Percentiles rank a stretch among this genome's conserved stretches.
Conservation (phyloP, 176 grass and related monocot species). For the Tuctoria greenei region DNA sequence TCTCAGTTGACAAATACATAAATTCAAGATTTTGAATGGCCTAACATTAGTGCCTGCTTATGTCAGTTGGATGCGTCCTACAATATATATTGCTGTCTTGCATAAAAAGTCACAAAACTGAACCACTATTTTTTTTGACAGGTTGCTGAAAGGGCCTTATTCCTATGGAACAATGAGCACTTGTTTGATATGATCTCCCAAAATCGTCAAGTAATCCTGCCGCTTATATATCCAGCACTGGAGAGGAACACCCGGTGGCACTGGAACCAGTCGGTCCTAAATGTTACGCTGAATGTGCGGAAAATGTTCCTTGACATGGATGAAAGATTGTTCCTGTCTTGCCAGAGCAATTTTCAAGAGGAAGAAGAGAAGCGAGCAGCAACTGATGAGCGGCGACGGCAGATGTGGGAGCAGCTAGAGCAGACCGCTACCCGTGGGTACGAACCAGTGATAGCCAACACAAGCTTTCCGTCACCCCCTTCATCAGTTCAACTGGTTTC, state of each 20-base stretch:
- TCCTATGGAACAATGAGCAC: constrained; percentile 97
- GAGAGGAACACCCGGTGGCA: constrained; percentile 85
- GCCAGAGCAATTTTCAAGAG: constrained; percentile 76
- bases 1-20: constrained; percentile 7
- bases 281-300: constrained; percentile 78
- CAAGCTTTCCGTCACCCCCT: constrained; percentile 47
- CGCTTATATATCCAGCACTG: constrained; percentile 76
- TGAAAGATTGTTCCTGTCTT: constrained; percentile 70
- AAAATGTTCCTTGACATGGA: constrained; percentile 96
- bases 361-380: constrained; percentile 67
- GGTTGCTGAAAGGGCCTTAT: constrained; percentile 93
- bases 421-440: constrained; percentile 36
- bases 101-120: constrained; percentile 4
- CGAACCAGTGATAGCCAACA: constrained; percentile 42
- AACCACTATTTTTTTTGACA: constrained; percentile 36
- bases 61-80: constrained; percentile 3
- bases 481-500: constrained; percentile 46
- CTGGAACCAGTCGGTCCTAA: constrained; percentile 93
- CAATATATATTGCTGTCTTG: neutral
- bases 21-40: constrained; percentile 1
- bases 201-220: constrained; percentile 83
- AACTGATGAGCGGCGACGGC: constrained; percentile 58
- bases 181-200: constrained; percentile 84
- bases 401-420: constrained; percentile 90
- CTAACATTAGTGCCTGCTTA: neutral